Conservation (phyloP, 2,329 filamentous ascomycete genomes). For the Colletotrichum phormii region DNA sequence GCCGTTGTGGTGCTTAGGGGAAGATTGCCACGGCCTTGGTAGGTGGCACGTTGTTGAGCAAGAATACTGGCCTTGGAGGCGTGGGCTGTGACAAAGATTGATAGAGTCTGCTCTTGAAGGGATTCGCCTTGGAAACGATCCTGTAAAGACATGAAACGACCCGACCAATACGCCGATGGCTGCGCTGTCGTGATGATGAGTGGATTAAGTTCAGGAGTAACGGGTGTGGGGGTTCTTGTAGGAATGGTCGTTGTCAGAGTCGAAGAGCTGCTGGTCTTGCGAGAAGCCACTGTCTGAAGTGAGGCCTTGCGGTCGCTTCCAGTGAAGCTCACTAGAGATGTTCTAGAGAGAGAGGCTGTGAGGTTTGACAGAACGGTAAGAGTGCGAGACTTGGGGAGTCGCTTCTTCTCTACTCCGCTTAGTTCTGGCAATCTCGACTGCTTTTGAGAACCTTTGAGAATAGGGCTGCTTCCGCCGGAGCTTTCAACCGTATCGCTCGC, state of each 20-base stretch:
- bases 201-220: slow-evolving; percentile 8
- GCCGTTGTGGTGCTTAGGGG: slow-evolving; percentile 33
- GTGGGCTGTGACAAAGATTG: slow-evolving; percentile 20
- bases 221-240: slow-evolving; percentile 14
- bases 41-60: slow-evolving; percentile 7
- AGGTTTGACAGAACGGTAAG: slow-evolving; percentile 58
- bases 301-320: slow-evolving; percentile 25
- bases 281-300: slow-evolving; percentile 8
- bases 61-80: slow-evolving; percentile 18
- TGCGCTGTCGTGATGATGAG: slow-evolving; percentile 54
- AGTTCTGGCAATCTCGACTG: slow-evolving; percentile 17
- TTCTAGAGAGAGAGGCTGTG: slow-evolving; percentile 56
- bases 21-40: slow-evolving; percentile 25
- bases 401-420: slow-evolving; percentile 16
- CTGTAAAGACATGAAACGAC: slow-evolving; percentile 68
- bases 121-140: slow-evolving; percentile 62
- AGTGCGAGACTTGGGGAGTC: slow-evolving; percentile 58
- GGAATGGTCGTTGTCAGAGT: slow-evolving; percentile 23
- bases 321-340: slow-evolving; percentile 22
- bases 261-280: slow-evolving; percentile 34
- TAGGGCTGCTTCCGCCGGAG: slow-evolving; percentile 1
- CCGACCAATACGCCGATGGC: slow-evolving; percentile 69
- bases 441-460: background rate
- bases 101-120: slow-evolving; percentile 22
- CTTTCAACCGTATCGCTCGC: background rate